These are phyloP conservation scores for Globisporangium takayamanum DNA, from an alignment of 352 stramenopile species.

Conservation along the genomic window DNA sequence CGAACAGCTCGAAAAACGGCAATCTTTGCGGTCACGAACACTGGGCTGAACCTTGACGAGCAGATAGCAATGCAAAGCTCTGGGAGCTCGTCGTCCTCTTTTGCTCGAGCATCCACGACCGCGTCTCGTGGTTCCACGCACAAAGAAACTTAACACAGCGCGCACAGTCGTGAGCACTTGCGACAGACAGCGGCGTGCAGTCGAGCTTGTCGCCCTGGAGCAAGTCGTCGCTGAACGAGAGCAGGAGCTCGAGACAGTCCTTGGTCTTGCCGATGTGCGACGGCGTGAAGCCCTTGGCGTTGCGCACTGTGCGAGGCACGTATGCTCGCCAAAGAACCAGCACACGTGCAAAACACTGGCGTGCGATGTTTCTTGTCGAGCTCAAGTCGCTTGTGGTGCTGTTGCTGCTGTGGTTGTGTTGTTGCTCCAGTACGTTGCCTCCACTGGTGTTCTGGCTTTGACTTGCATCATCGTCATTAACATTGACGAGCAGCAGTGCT, in stretches of 20 bases:
- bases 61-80: too few relatives aligned
- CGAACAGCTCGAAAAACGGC: too few relatives aligned
- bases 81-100: conserved; percentile 31
- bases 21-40: too few relatives aligned
- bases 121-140: conserved; percentile 52
- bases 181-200: conserved; percentile 58
- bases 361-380: conserved; percentile 60
- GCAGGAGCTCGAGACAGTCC: conserved; percentile 49
- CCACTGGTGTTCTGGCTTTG: background rate
- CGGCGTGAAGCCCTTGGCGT: too few relatives aligned
- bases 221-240: conserved; percentile 51
- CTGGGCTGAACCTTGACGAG: too few relatives aligned
- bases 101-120: conserved; percentile 68
- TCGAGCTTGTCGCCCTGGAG: conserved; percentile 61
- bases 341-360: too few relatives aligned
- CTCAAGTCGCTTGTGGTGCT: conserved; percentile 9
- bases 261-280: too few relatives aligned
- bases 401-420: background rate
- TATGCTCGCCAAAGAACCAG: too few relatives aligned
- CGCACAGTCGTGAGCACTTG: conserved; percentile 43
- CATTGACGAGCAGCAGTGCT: conserved; percentile 18
- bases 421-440: background rate
- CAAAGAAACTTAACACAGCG: conserved; percentile 55
- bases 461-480: background rate
- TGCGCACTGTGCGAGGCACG: too few relatives aligned